Conservation (phyloP, 1,139 yeast genomes). For the Zygoascus sp. region DNA sequence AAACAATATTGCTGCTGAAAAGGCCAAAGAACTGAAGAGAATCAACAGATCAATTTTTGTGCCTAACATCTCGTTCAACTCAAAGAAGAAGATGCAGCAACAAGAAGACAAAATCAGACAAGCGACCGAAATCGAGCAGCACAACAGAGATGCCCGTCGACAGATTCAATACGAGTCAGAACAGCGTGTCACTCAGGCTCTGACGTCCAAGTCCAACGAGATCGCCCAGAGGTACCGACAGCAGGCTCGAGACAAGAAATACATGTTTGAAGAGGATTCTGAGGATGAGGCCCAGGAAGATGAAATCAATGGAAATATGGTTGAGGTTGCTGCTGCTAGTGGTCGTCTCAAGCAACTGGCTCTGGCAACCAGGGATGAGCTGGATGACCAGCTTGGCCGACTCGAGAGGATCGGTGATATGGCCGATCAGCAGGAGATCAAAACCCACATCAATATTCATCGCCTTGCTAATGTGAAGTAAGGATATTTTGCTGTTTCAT, state of each 20-base stretch:
- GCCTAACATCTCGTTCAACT: conserved; percentile 75
- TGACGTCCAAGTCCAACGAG: conserved; percentile 37
- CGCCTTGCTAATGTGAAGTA: conserved; percentile 39
- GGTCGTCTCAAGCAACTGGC: conserved; percentile 50
- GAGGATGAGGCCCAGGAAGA: conserved; percentile 60
- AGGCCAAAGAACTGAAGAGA: conserved; percentile 73
- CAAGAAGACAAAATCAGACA: conserved; percentile 67
- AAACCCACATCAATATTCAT: conserved; percentile 47
- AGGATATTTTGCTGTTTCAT: too few species aligned
- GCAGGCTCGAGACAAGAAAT: conserved; percentile 40
- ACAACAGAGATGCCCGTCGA: conserved; percentile 41
- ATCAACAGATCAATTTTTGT: conserved; percentile 79
- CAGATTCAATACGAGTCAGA: conserved; percentile 44
- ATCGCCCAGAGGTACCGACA: conserved; percentile 34
- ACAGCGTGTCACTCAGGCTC: conserved; percentile 44
- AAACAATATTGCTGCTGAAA: conserved; percentile 75
- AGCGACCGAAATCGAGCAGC: conserved; percentile 57
- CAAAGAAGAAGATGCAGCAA: conserved; percentile 68
- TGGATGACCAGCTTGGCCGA: conserved; percentile 48
- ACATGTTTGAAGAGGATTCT: conserved; percentile 55
- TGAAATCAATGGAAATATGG: conserved; percentile 53
- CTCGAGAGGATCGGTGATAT: conserved; percentile 49
- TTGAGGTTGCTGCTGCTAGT: conserved; percentile 46
- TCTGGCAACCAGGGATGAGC: conserved; percentile 48
- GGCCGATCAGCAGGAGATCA: conserved; percentile 50